Conservation (phyloP, 345 rosid genomes). For the Lagerstroemia speciosa region DNA sequence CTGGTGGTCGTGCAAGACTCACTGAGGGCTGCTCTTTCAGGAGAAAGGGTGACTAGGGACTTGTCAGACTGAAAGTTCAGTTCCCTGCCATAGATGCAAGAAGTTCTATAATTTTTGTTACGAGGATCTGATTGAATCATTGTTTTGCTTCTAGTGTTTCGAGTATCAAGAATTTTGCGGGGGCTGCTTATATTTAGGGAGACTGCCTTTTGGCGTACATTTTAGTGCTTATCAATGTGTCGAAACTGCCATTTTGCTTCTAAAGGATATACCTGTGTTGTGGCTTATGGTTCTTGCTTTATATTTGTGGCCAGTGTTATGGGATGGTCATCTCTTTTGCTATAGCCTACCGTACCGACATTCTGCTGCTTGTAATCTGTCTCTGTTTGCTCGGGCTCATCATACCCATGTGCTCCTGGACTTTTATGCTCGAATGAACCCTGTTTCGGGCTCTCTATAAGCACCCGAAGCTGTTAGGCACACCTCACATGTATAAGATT, state of each 20-base stretch:
- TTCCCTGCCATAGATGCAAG: background rate
- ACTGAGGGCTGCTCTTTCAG: constrained; percentile 71
- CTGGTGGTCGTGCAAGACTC: constrained; percentile 59
- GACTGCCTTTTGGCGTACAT: background rate
- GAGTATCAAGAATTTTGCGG: background rate
- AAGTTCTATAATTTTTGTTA: background rate
- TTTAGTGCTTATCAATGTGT: background rate
- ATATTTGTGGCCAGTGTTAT: background rate
- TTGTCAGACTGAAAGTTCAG: background rate
- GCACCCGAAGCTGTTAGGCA: too few species aligned
- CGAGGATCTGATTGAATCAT: background rate
- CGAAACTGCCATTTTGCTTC: background rate
- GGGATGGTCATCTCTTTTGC: too few species aligned
- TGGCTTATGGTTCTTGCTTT: background rate
- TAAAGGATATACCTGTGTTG: background rate
- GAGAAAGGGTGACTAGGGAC: constrained; percentile 37
- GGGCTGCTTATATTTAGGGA: background rate
- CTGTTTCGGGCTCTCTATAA: too few species aligned
- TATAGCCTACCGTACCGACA: too few species aligned
- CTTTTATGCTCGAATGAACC: too few species aligned
- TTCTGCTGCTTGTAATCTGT: too few species aligned
- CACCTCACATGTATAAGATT: too few species aligned
- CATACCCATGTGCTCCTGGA: too few species aligned
- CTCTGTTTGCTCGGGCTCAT: too few species aligned
- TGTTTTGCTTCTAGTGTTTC: background rate